phyloP scores from a whole-genome alignment of 177 flowering plant genomes.

The Vitis hybrid region DNA sequence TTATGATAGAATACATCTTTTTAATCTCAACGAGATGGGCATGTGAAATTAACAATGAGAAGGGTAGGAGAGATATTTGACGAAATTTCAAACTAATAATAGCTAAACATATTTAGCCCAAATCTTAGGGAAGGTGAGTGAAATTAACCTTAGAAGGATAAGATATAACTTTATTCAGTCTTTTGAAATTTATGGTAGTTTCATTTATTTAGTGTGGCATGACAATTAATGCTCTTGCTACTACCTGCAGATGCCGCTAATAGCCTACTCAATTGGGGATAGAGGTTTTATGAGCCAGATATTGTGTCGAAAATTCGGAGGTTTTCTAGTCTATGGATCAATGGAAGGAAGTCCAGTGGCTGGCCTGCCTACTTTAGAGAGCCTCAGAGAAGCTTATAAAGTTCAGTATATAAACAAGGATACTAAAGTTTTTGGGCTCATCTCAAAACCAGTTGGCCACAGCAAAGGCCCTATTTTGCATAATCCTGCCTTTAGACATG shows the following conservation, averaged over 20 bases:
- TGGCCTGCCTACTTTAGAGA: slow-evolving; percentile 51
- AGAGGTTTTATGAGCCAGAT: slow-evolving; percentile 68
- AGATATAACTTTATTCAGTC: too few relatives aligned
- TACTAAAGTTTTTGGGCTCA: slow-evolving; percentile 63
- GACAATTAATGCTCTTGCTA: not conserved
- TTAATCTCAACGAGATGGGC: too few relatives aligned
- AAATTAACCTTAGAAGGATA: too few relatives aligned
- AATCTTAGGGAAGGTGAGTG: too few relatives aligned
- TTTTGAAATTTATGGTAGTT: too few relatives aligned
- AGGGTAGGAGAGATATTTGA: too few relatives aligned
- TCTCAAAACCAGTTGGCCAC: slow-evolving; percentile 73
- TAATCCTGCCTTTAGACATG: slow-evolving; percentile 61
- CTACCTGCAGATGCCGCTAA: slow-evolving; percentile 51
- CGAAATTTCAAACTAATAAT: too few relatives aligned
- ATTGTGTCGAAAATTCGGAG: slow-evolving; percentile 57
- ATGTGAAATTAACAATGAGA: too few relatives aligned
- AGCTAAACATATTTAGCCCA: too few relatives aligned
- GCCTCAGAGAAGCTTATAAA: slow-evolving; percentile 43
- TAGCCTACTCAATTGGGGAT: slow-evolving; percentile 51
- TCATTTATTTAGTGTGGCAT: too few relatives aligned
- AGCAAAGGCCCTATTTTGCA: slow-evolving; percentile 73
- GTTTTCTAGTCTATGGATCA: slow-evolving; percentile 47
- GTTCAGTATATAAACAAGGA: slow-evolving; percentile 35
- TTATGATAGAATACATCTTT: too few relatives aligned
- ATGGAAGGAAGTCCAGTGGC: slow-evolving; percentile 41